Evolutionary conservation across 2,329 filamentous ascomycete genomes (phyloP).

Genomic region (Paraphoma chrysanthemicola): DNA sequence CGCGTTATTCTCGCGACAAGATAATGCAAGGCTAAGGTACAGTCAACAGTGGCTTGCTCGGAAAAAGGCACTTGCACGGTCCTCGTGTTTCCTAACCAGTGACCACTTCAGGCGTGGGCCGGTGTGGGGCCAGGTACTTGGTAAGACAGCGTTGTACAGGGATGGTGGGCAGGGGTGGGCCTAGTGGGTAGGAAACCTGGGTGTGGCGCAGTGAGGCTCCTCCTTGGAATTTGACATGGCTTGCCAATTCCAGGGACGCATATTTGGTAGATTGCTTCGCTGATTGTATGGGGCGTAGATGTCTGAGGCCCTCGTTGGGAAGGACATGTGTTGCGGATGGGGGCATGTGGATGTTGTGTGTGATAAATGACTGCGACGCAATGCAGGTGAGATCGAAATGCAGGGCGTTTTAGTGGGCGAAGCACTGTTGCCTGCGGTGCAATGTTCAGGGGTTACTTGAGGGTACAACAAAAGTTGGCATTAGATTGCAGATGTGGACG

Average conservation of each 20-base stretch:
- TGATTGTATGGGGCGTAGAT: no score
- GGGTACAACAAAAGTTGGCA: background rate
- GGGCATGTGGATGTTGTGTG: background rate
- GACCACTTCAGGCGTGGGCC: background rate
- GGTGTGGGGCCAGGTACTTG: background rate
- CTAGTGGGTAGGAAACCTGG: slow-evolving; percentile 1
- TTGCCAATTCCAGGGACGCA: background rate
- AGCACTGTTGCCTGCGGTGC: background rate
- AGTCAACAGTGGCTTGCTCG: background rate
- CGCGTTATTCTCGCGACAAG: background rate
- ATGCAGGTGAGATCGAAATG: slow-evolving; percentile 2
- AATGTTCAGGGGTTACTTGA: background rate
- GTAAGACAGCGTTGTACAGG: slow-evolving; percentile 3
- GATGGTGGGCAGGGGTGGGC: background rate
- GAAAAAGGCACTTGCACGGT: background rate
- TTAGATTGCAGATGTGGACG: background rate
- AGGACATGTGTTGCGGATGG: no score
- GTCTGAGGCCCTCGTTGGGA: no score
- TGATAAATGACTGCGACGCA: background rate
- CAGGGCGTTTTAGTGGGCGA: background rate
- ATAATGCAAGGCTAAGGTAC: background rate
- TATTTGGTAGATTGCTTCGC: background rate
- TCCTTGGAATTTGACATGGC: background rate
- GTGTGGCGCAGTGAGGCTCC: slow-evolving; percentile 3
- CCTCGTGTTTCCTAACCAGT: slow-evolving; percentile 1